Conservation (phyloP, 495 filamentous ascomycete species). For the Eremomyces bilateralis region DNA sequence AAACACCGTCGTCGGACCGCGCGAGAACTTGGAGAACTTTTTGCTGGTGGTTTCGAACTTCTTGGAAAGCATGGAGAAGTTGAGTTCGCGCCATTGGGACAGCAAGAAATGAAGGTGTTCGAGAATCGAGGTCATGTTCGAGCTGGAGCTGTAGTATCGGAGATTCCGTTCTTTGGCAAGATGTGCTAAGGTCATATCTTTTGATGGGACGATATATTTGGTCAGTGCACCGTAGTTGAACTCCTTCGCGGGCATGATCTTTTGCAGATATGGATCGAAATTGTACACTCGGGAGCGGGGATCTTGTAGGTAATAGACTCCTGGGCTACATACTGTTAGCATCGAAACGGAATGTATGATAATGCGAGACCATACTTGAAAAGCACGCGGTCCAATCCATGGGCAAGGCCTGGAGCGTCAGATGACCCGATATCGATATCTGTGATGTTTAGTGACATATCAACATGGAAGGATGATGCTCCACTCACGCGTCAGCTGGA, state of each 20-base stretch:
- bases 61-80: constrained; percentile 38
- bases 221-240: constrained; percentile 80
- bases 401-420: constrained; percentile 49
- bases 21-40: constrained; percentile 45
- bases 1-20: constrained; percentile 59
- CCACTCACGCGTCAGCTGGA: too few species aligned
- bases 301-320: constrained; percentile 81
- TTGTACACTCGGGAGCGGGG: constrained; percentile 75
- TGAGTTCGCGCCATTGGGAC: constrained; percentile 58
- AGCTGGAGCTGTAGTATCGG: constrained; percentile 86
- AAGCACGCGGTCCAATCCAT: constrained; percentile 71
- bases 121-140: constrained; percentile 78
- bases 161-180: constrained; percentile 45
- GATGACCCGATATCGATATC: too few species aligned
- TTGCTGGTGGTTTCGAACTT: constrained; percentile 34
- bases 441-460: too few species aligned
- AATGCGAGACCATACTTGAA: constrained; percentile 43
- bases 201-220: constrained; percentile 72
- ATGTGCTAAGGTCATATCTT: constrained; percentile 41
- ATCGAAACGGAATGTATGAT: neutral
- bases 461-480: too few species aligned
- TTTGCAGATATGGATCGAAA: constrained; percentile 81
- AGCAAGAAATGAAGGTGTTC: constrained; percentile 86
- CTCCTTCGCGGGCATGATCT: constrained; percentile 75
- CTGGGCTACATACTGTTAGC: constrained; percentile 43